Evolutionary conservation across 2,329 filamentous ascomycete species (phyloP).

Genomic region (Chaetomium olivaceum): DNA sequence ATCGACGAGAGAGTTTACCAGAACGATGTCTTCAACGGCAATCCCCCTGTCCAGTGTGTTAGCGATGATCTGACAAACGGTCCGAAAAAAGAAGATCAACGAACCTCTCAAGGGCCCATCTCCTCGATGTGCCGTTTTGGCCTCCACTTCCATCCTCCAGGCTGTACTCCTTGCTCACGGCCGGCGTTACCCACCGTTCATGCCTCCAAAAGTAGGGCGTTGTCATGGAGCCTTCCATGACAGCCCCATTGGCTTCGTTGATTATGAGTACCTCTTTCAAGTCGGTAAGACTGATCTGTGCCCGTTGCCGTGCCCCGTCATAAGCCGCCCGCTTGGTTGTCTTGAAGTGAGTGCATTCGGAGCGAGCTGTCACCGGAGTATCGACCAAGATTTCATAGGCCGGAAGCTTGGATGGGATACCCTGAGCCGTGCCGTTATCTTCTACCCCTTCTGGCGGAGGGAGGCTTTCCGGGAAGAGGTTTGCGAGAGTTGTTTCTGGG

Average conservation of each 20-base stretch:
- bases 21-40: conserved; percentile 65
- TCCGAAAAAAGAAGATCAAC: conserved; percentile 24
- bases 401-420: conserved; percentile 30
- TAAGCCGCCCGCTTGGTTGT: conserved; percentile 76
- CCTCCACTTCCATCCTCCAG: conserved; percentile 63
- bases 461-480: conserved; percentile 49
- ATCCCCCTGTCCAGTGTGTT: conserved; percentile 47
- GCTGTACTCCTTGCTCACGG: conserved; percentile 49
- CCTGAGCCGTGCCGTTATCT: conserved; percentile 26
- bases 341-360: conserved; percentile 80
- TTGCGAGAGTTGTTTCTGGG: conserved; percentile 42
- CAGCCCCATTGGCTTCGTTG: conserved; percentile 57
- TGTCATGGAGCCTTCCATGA: conserved; percentile 86
- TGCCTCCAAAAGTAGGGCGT: conserved; percentile 78
- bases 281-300: conserved; percentile 52
- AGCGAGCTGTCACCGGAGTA: conserved; percentile 42
- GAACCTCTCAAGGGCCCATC: conserved; percentile 76
- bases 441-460: conserved; percentile 12
- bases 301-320: conserved; percentile 64
- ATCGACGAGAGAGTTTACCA: conserved; percentile 59
- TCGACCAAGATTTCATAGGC: conserved; percentile 51
- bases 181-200: conserved; percentile 78
- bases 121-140: conserved; percentile 76
- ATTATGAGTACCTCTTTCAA: conserved; percentile 74
- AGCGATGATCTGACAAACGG: not conserved